Conservation (phyloP, 1,139 yeast species). For the Yamadazyma blattariae region DNA sequence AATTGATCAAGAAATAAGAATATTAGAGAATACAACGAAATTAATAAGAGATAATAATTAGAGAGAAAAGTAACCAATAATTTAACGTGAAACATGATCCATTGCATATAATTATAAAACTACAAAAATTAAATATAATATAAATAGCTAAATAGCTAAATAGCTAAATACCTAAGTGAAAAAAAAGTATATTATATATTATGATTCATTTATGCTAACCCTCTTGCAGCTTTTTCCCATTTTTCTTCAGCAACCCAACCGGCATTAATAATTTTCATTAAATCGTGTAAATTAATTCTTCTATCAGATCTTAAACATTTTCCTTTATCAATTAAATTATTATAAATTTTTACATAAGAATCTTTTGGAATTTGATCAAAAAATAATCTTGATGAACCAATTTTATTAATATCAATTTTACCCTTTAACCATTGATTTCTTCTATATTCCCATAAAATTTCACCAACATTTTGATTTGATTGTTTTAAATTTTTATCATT, state of each 20-base stretch:
- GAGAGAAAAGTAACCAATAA: too few species aligned
- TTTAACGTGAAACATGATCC: too few species aligned
- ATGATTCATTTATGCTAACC: constrained; percentile 29
- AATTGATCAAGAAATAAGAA: constrained; percentile 46
- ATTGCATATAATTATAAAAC: too few species aligned
- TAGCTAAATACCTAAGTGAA: too few species aligned
- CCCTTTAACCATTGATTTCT: constrained; percentile 53
- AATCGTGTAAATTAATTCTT: constrained; percentile 60
- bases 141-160: too few species aligned
- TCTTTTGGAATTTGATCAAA: constrained; percentile 41
- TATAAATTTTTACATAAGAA: constrained; percentile 55
- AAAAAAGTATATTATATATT: too few species aligned
- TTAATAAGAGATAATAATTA: constrained; percentile 12
- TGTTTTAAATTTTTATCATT: constrained; percentile 18
- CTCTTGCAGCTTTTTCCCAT: constrained; percentile 60
- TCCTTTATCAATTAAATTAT: constrained; percentile 56
- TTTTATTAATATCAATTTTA: constrained; percentile 14
- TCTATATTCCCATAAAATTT: constrained; percentile 57
- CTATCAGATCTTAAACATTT: constrained; percentile 46
- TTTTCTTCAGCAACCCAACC: constrained; percentile 69
- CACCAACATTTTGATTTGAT: constrained; percentile 33
- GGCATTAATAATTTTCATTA: constrained; percentile 55
- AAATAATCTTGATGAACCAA: constrained; percentile 23
- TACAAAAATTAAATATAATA: too few species aligned
- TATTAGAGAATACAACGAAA: constrained; percentile 37